Evolutionary conservation across 2,329 filamentous ascomycete genomes (phyloP).

Genomic region (Paraconiothyrium brasiliense): DNA sequence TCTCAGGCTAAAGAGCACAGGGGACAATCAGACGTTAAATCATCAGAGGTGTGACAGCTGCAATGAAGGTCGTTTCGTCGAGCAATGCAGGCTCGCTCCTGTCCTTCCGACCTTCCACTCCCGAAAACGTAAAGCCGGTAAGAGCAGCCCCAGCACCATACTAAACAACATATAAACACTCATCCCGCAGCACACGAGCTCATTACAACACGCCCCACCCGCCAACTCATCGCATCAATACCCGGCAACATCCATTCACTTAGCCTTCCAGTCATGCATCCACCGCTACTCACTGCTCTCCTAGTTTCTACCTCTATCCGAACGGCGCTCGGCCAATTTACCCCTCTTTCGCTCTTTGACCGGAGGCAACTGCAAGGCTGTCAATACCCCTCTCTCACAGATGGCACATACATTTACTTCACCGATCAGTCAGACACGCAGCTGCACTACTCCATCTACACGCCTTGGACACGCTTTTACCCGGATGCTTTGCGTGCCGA

Average conservation of each 20-base stretch:
- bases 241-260: conserved; percentile 11
- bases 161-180: background rate
- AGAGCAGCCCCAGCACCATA: background rate
- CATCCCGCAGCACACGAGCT: background rate
- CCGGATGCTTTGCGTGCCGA: conserved; percentile 12
- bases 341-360: background rate
- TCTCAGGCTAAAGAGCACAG: background rate
- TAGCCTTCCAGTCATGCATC: conserved; percentile 11
- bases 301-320: background rate
- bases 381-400: conserved; percentile 11
- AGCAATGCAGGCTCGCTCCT: background rate
- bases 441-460: conserved; percentile 18
- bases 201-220: background rate
- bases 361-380: conserved; percentile 12
- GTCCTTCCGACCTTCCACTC: background rate
- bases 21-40: background rate
- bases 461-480: conserved; percentile 18
- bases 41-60: no score
- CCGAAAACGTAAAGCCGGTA: background rate
- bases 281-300: background rate
- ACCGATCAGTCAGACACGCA: background rate
- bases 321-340: conserved; percentile 3
- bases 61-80: no score
- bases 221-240: conserved; percentile 4
- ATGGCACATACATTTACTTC: conserved; percentile 21